Percentiles rank a stretch among this genome's conserved stretches.
These are phyloP conservation scores for Zoysia japonica DNA, from an alignment of 176 grass and related monocot species.

Conservation along the genomic window DNA sequence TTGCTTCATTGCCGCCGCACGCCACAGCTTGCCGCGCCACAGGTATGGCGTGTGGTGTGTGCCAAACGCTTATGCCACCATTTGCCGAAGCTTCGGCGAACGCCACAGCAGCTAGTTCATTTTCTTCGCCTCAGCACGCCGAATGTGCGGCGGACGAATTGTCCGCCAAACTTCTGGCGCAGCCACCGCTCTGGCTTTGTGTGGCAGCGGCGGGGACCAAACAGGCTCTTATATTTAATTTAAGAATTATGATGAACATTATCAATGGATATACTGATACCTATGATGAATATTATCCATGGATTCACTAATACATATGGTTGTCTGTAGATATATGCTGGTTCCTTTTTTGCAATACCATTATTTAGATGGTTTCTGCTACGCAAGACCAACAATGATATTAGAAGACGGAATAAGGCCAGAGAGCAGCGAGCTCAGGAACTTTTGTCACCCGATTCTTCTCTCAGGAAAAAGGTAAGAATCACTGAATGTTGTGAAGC, in stretches of 20 bases:
- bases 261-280: slow-evolving; percentile 37
- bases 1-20: too few relatives aligned
- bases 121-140: too few relatives aligned
- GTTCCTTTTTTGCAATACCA: slow-evolving; percentile 88
- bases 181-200: too few relatives aligned
- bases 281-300: slow-evolving; percentile 24
- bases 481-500: not conserved
- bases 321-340: slow-evolving; percentile 78
- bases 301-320: slow-evolving; percentile 29
- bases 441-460: slow-evolving; percentile 61
- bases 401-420: slow-evolving; percentile 75
- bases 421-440: slow-evolving; percentile 69
- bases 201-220: too few relatives aligned
- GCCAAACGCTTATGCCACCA: too few relatives aligned
- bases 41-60: too few relatives aligned
- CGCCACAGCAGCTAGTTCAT: too few relatives aligned
- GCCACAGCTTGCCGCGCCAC: too few relatives aligned
- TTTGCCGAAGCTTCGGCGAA: not conserved
- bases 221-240: too few relatives aligned
- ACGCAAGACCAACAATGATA: slow-evolving; percentile 65
- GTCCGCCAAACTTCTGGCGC: too few relatives aligned
- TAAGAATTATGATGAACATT: slow-evolving; percentile 18
- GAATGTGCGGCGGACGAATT: too few relatives aligned
- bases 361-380: slow-evolving; percentile 82
- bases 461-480: slow-evolving; percentile 83